Evolutionary conservation across 306 rosid species (phyloP), one percentile per base, ranked within the genome.

Genomic region (Cucurbita moschata): DNA sequence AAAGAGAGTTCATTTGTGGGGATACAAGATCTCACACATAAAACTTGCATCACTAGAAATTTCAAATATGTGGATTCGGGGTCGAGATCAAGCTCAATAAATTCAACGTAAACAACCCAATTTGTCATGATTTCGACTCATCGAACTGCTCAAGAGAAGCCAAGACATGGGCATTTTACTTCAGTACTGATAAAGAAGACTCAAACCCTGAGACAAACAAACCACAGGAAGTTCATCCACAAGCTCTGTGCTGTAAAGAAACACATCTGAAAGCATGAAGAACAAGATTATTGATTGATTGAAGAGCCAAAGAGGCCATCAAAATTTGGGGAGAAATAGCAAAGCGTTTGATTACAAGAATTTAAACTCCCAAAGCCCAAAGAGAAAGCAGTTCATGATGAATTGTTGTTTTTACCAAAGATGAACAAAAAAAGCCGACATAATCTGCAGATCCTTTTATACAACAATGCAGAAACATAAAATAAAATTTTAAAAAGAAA

Each of bases 361-460:
- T 70, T 12, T 50, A 51, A 73, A 80, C 75, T 77, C 79, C 71
- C 69, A 64, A 47, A 71, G 90, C 23, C 23, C 23, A 21, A 21
- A 86, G 83, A 77, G 23, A 21, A 21, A 86, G 83, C 74, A 82
- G 96, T 90, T 88, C 91, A 88, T 94, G 82, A 88, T 94, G 82
- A 70, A 70, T 75, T 80, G 83, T 44, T 90, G 71, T 78, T 87
- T 85, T 87, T 85, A 62, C 86, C 93, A 80, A 78, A 85, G 43
- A 83, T 35, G 37, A 21, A 42, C 88, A 46, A 47, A 47, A 47
- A 44, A 68, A 47, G 58, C 78, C 78, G 96, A 86, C 87, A 92
- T 73, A 84, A 85, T 87, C 87, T 85, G 83, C 82, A 79, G 81
- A 83, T 80, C 67, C 40, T 80, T 88, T 88, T 88, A 92, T 90